Conservation (phyloP, 73 alveolate species). For the Breviolum minutum region DNA sequence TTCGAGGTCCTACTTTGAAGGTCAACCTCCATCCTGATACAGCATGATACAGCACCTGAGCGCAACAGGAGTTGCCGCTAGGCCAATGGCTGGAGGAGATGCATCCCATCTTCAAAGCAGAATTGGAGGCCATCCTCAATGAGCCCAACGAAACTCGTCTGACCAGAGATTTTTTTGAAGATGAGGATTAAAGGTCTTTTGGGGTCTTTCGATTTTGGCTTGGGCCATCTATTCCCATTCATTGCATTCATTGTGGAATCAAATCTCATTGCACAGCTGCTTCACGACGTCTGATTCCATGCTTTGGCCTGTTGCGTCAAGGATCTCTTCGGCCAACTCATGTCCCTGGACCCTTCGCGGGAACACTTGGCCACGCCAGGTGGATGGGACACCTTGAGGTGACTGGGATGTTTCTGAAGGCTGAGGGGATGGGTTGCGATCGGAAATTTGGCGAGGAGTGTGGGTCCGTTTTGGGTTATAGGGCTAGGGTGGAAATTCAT, state of each 20-base stretch:
- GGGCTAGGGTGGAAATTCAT: background rate
- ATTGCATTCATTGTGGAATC: no score
- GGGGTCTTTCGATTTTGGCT: background rate
- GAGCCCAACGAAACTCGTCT: constrained; percentile 12
- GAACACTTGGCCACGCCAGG: constrained; percentile 91
- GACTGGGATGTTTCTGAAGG: background rate
- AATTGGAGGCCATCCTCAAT: constrained; percentile 78
- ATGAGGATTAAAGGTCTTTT: background rate
- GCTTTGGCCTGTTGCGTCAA: background rate
- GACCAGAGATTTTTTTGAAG: no score
- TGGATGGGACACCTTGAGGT: constrained; percentile 88
- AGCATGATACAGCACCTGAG: no score
- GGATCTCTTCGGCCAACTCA: constrained; percentile 50
- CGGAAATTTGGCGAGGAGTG: background rate
- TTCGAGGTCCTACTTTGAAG: background rate
- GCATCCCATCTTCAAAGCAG: constrained; percentile 93
- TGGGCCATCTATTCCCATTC: background rate
- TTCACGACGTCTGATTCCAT: no score
- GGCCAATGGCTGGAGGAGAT: constrained; percentile 66
- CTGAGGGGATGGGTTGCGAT: no score
- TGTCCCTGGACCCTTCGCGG: constrained; percentile 81
- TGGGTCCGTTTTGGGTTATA: background rate
- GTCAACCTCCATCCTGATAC: background rate
- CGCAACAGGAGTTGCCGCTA: background rate
- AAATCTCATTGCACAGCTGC: no score